Evolutionary conservation across 208 protist species (phyloP), one percentile per base, ranked within the genome.

Genomic region (Naegleria lovaniensis): DNA sequence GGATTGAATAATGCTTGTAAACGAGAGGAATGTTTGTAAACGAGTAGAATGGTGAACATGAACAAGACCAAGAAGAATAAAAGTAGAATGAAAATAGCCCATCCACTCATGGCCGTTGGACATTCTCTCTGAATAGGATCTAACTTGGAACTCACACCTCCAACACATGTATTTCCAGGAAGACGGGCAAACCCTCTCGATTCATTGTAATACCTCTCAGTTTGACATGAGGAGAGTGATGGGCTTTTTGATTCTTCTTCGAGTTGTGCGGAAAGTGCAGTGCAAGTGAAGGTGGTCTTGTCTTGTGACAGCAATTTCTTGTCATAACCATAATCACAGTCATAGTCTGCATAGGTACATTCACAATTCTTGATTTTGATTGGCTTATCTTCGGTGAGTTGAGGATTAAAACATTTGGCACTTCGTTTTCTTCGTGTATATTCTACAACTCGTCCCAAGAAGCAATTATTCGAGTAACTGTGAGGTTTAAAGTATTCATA

Each of bases 401-500:
- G 5, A 58, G 85, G 41, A 58, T 58, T 88, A 39, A 88, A 88
- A 88, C 85, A 88, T 36, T n/a, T 88, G 39, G 41, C 5, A 38
- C 5, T 22, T 58, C 29, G 36, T 19, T 88, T 88, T 58, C 85
- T 48, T 38, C 85, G 51, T 13, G 43, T 58, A 38, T 88, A 88
- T 19, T 88, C 41, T 6, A 88, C 41, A 0, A 58, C 29, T 11
- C 85, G 15, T 38, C 85, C 85, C 16, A 88, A 19, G 22, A 88
- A 88, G n/a, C 85, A 88, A 7, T 88, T 29, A n/a, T 55, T 13
- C 1, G 51, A 38, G 58, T 88, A 88, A 13, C 11, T 88, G n/a
- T 88, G 85, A 22, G 85, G 85, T 39, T 39, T 88, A 29, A 88
- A 88, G 36, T 58, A 40, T 88, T 88, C 85, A 88, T 88, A 88